phyloP scores from a whole-genome alignment of 139 green algal genomes.

The Microglena sp. region DNA sequence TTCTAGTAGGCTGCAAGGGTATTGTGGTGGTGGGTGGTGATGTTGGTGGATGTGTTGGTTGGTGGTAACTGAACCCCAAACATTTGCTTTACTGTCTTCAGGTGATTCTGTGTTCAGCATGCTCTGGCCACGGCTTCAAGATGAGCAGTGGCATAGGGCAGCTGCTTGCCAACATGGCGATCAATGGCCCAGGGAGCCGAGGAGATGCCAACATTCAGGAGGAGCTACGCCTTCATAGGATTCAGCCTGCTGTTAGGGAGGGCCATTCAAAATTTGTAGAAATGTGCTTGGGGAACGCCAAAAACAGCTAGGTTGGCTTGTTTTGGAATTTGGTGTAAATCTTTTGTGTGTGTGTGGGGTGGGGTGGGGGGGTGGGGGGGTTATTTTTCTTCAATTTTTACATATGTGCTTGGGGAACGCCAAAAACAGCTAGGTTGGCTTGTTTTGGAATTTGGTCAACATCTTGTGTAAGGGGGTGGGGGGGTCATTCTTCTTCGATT shows the following conservation, averaged over 20 bases:
- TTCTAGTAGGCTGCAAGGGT: too few species aligned
- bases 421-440: slow-evolving; percentile 3
- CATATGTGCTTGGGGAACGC: not conserved
- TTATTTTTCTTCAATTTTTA: not conserved
- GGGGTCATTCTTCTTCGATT: too few species aligned
- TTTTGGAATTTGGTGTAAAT: too few species aligned
- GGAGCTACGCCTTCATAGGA: slow-evolving; percentile 9
- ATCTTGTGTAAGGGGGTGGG: too few species aligned
- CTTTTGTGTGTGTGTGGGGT: too few species aligned
- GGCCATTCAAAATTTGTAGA: slow-evolving; percentile 9
- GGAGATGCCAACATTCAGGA: not conserved
- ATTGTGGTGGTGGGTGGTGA: too few species aligned
- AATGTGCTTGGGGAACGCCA: not conserved
- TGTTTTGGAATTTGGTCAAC: too few species aligned
- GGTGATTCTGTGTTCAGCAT: slow-evolving; percentile 64
- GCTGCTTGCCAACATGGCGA: slow-evolving; percentile 32
- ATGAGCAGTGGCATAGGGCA: slow-evolving; percentile 49
- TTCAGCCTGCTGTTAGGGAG: not conserved
- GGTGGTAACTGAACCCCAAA: too few species aligned
- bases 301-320: too few species aligned
- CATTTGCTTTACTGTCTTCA: too few species aligned
- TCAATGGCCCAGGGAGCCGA: not conserved
- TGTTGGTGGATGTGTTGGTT: too few species aligned
- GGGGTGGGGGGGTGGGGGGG: not conserved
- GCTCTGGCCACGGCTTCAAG: slow-evolving; percentile 78